Base-by-base conservation (phyloP, 345 rosid genomes). In the Zanthoxylum bungeanum region DNA sequence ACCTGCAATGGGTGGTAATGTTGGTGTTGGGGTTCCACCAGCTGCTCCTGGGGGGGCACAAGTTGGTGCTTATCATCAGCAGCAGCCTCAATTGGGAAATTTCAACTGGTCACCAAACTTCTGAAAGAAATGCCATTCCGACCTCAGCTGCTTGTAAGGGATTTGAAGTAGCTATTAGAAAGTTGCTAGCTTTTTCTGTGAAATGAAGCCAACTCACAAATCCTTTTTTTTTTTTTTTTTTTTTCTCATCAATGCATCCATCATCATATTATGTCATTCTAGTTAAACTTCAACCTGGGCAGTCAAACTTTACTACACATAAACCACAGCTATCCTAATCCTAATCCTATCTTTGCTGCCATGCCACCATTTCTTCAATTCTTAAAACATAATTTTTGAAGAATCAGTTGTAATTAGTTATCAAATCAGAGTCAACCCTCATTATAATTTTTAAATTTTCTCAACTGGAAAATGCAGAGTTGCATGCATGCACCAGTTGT, bases 1-100 rank as follows among this genome's bases (percentile, higher is more conserved):
- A 19, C 91, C 93, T 51, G 88, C 89, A 21, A 80, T 92, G 81
- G 92, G 93, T n/a, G 90, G 88, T 36, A 89, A 83, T 73, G 88
- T 92, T 65, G 97, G 96, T 64, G 93, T 86, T 1, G 96, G 92
- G 33, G 86, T 87, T 66, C 90, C 85, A 21, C 91, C 92, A 12
- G 79, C 88, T 21, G 75, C 93, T 8, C 87, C 96, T 10, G 91
- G 82, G n/a, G n/a, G n/a, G 50, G 86, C 89, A 22, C 97, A 92
- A 82, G 88, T 86, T 12, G 98, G 97, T 78, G 79, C 92, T 17
- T 92, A 94, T 72, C 97, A n/a, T n/a, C n/a, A n/a, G n/a, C n/a
- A 90, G 89, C 97, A 87, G 82, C 89, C 96, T 44, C 98, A 86
- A 74, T 75, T 89, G 84, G 92, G 98, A 70, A 96, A 90, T 82